phyloP scores from a whole-genome alignment of 1,284 basidiomycete genomes.

The Macrocybe sp. region DNA sequence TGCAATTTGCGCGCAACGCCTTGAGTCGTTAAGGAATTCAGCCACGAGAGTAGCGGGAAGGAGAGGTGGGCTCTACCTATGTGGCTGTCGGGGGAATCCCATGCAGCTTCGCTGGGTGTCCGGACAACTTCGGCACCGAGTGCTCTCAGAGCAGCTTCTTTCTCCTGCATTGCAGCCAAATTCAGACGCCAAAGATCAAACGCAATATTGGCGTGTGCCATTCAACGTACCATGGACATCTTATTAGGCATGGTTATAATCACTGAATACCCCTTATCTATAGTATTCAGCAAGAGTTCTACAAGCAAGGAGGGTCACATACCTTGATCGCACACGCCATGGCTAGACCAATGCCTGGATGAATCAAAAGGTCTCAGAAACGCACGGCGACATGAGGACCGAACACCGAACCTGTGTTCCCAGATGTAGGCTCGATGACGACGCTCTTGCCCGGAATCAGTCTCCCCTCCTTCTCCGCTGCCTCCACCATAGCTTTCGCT shows the following conservation, averaged over 20 bases:
- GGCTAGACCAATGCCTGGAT: conserved; percentile 82
- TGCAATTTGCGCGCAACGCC: conserved; percentile 80
- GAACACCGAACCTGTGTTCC: conserved; percentile 83
- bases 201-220: not conserved
- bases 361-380: conserved; percentile 4
- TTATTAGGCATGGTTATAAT: conserved; percentile 97
- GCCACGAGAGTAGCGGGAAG: conserved; percentile 52
- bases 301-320: conserved; percentile 17
- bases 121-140: conserved; percentile 93
- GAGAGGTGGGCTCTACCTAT: conserved; percentile 65
- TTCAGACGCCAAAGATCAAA: conserved; percentile 1
- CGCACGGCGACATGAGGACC: not conserved
- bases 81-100: conserved; percentile 82
- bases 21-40: conserved; percentile 76
- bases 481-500: conserved; percentile 94
- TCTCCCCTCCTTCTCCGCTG: conserved; percentile 84
- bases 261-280: conserved; percentile 83
- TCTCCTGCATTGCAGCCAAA: conserved; percentile 53
- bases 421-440: conserved; percentile 91
- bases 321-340: conserved; percentile 92
- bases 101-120: conserved; percentile 89
- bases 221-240: conserved; percentile 75
- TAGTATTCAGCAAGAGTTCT: conserved; percentile 65
- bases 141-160: conserved; percentile 88
- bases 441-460: conserved; percentile 88